Conservation (phyloP, 495 filamentous ascomycete species). For the Haplographium delicatum region DNA sequence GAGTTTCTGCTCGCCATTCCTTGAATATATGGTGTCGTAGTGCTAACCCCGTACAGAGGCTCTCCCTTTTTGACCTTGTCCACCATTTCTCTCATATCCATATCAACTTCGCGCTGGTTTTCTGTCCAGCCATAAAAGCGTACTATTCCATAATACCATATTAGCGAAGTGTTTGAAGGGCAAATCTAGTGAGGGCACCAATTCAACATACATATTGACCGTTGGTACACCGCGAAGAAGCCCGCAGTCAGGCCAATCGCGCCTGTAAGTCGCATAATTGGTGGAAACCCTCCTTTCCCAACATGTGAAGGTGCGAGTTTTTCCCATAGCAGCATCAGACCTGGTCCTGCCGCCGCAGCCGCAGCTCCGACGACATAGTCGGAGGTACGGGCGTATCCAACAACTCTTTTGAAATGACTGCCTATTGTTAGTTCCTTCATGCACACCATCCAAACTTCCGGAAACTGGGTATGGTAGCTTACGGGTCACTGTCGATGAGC, state of each 20-base stretch:
- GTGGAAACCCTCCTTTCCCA: conserved; percentile 71
- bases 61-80: conserved; percentile 85
- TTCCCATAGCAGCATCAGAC: conserved; percentile 72
- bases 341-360: conserved; percentile 62
- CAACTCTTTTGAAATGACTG: conserved; percentile 86
- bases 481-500: conserved; percentile 99
- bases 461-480: conserved; percentile 33
- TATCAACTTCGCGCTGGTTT: conserved; percentile 83
- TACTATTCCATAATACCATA: conserved; percentile 38
- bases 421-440: conserved; percentile 12
- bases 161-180: background rate
- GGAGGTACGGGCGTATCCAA: conserved; percentile 74
- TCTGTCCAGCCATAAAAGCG: conserved; percentile 94
- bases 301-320: conserved; percentile 74
- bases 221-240: conserved; percentile 73
- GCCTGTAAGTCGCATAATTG: conserved; percentile 71
- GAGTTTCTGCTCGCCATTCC: conserved; percentile 91
- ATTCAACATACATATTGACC: conserved; percentile 37
- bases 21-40: conserved; percentile 79
- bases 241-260: conserved; percentile 68
- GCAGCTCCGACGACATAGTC: conserved; percentile 72
- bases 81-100: conserved; percentile 99
- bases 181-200: background rate
- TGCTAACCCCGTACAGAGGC: conserved; percentile 81
- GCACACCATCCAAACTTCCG: background rate